A percentile compares a stretch with the other conserved stretches of the same genome.
phyloP scores from a whole-genome alignment of 495 filamentous ascomycete genomes.

The Xylona heveae region DNA sequence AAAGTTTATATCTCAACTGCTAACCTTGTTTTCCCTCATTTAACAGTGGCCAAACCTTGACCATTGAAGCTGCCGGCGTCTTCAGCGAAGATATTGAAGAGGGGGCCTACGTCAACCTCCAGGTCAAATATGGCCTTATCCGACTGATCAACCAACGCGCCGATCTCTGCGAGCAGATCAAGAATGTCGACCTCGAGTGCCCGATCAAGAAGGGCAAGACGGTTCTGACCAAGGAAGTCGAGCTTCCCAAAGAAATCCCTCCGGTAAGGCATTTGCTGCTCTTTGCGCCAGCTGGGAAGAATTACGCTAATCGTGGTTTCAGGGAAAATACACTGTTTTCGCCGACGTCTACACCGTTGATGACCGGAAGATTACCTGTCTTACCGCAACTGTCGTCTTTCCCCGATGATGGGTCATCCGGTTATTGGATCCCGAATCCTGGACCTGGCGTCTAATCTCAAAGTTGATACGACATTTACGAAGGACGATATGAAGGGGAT shows the following conservation, averaged over 20 bases:
- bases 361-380: conserved; percentile 53
- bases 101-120: conserved; percentile 57
- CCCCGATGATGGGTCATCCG: conserved; percentile 11
- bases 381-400: conserved; percentile 47
- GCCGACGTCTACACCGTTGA: conserved; percentile 65
- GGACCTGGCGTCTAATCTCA: background rate
- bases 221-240: conserved; percentile 53
- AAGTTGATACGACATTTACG: background rate
- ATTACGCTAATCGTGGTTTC: background rate
- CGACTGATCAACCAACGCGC: conserved; percentile 56
- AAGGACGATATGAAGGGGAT: no score
- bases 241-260: conserved; percentile 73
- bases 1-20: no score
- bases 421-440: background rate
- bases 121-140: conserved; percentile 89
- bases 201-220: conserved; percentile 61
- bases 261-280: conserved; percentile 35
- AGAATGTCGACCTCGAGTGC: conserved; percentile 74
- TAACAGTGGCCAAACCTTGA: conserved; percentile 53
- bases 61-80: conserved; percentile 54
- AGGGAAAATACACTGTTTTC: conserved; percentile 78
- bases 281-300: background rate
- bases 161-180: conserved; percentile 73
- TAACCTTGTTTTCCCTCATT: conserved; percentile 2
- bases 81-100: conserved; percentile 45